Conservation (phyloP, 179 eudicot species). For the Beta macrorhiza region DNA sequence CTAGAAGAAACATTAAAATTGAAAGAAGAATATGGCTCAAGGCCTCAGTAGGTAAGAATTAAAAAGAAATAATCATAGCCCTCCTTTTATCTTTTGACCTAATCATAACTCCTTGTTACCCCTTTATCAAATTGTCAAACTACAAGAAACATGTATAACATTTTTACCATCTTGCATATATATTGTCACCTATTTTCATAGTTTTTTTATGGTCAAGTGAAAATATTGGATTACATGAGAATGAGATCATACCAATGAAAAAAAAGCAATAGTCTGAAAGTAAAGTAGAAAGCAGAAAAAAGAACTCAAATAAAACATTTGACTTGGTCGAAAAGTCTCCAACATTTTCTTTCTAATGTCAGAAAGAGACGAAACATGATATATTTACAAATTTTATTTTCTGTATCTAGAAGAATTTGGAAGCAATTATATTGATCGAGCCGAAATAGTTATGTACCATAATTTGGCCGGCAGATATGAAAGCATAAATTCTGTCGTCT, state of each 20-base stretch:
- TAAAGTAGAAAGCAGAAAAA: not conserved
- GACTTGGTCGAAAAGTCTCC: not conserved
- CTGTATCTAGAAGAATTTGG: constrained; percentile 6
- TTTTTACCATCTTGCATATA: not conserved
- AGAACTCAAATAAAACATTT: not conserved
- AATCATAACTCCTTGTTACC: not conserved
- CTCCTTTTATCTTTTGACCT: not conserved
- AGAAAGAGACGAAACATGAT: not conserved
- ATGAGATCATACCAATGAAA: not conserved
- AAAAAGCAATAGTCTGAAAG: not conserved
- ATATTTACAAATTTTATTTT: too few species aligned
- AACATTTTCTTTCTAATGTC: not conserved
- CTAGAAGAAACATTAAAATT: not conserved
- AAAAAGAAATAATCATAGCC: not conserved
- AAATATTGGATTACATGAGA: not conserved
- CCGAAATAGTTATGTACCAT: not conserved
- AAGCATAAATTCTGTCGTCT: not conserved
- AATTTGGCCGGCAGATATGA: not conserved
- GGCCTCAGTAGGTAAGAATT: not conserved
- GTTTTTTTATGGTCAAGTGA: not conserved
- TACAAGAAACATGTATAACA: not conserved
- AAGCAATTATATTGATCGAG: not conserved
- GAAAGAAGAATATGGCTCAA: not conserved
- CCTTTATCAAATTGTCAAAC: constrained; percentile 1
- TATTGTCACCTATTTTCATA: not conserved